Evolutionary conservation across 2,329 filamentous ascomycete genomes (phyloP).

Genomic region (Neofusicoccum laricinum): DNA sequence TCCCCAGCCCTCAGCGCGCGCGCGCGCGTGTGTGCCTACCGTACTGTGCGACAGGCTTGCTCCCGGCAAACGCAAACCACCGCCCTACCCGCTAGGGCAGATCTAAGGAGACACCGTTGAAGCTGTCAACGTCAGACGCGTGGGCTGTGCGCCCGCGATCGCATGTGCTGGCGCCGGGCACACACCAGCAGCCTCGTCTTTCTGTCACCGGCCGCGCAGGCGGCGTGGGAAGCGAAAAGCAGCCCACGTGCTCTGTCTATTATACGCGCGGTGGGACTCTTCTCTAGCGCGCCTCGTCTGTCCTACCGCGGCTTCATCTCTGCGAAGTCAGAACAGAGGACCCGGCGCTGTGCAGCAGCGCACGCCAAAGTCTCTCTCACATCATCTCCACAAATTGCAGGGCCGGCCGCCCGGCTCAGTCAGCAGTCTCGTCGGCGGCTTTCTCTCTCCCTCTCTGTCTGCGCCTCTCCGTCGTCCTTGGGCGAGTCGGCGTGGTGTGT

Average conservation of each 20-base stretch:
- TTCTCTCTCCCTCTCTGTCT: no score
- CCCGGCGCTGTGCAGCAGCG: no score
- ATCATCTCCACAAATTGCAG: no score
- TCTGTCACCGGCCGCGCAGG: background rate
- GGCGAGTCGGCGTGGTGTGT: no score
- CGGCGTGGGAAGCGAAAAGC: background rate
- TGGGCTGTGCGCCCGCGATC: background rate
- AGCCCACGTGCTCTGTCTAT: background rate
- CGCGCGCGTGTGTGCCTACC: no score
- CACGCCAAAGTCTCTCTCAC: no score
- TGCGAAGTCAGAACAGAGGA: background rate
- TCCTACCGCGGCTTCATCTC: no score
- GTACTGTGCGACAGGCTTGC: background rate
- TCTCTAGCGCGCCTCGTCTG: background rate
- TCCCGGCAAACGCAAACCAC: background rate
- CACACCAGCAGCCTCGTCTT: background rate
- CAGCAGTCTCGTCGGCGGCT: no score
- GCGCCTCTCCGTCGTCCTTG: no score
- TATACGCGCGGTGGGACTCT: background rate
- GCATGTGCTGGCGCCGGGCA: background rate
- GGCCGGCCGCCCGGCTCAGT: no score
- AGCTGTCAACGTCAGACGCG: background rate
- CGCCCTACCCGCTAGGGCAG: background rate
- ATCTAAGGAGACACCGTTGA: background rate
- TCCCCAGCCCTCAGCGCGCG: no score